Evolutionary conservation across 116 monocot genomes (phyloP).

Genomic region (Posidonia oceanica): DNA sequence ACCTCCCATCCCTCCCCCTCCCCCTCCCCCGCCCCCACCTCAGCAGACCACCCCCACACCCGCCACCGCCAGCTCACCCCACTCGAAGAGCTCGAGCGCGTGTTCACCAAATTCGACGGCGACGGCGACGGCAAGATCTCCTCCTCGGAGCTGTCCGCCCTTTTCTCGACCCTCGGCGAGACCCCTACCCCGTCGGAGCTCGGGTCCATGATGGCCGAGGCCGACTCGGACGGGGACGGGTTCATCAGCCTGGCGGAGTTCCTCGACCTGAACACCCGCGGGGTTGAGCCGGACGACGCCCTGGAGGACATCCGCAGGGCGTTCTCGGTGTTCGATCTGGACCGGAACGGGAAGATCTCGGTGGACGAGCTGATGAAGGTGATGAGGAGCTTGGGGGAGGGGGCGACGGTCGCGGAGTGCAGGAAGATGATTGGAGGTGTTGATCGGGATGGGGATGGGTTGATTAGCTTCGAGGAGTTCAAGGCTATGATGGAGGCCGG

Average conservation of each 20-base stretch:
- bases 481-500: slow-evolving; percentile 32
- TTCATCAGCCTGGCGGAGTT: slow-evolving; percentile 45
- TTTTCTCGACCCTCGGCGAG: slow-evolving; percentile 24
- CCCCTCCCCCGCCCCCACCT: slow-evolving; percentile 3
- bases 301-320: slow-evolving; percentile 23
- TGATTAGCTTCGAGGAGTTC: slow-evolving; percentile 56
- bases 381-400: slow-evolving; percentile 25
- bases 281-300: slow-evolving; percentile 16
- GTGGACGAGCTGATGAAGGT: slow-evolving; percentile 39
- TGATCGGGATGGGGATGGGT: slow-evolving; percentile 50
- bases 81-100: slow-evolving; percentile 24
- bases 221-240: slow-evolving; percentile 51
- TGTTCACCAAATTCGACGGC: slow-evolving; percentile 49
- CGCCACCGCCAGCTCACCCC: neutral
- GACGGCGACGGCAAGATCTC: slow-evolving; percentile 62
- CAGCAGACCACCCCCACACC: too few relatives aligned
- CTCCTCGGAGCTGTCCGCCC: slow-evolving; percentile 32
- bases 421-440: slow-evolving; percentile 42
- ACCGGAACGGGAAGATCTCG: slow-evolving; percentile 40
- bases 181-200: slow-evolving; percentile 26
- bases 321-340: slow-evolving; percentile 36
- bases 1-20: slow-evolving; percentile 4
- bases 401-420: slow-evolving; percentile 34
- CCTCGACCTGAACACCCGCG: slow-evolving; percentile 20
- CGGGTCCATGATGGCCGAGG: slow-evolving; percentile 34